Percentiles rank a stretch among this genome's conserved stretches.
phyloP scores from a whole-genome alignment of 345 rosid species.

The Carallia pectinifolia region DNA sequence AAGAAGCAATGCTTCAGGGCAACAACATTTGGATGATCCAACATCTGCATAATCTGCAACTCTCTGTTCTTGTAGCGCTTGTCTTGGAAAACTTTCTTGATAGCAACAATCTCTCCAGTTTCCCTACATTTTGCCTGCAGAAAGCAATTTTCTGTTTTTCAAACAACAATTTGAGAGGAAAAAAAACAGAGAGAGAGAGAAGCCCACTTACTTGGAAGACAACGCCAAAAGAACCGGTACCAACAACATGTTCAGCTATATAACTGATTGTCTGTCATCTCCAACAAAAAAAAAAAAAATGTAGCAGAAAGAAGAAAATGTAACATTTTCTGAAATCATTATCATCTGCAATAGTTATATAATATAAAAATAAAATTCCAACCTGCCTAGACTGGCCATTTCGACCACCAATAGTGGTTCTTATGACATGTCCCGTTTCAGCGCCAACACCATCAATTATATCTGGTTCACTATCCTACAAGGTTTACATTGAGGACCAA shows the following conservation, averaged over 20 bases:
- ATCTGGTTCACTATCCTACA: constrained; percentile 95
- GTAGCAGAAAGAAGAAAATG: constrained; percentile 4
- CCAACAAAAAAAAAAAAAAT: constrained; percentile 17
- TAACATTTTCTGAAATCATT: constrained; percentile 5
- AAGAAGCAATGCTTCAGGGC: constrained; percentile 86
- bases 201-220: constrained; percentile 77
- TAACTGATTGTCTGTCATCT: constrained; percentile 70
- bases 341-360: neutral
- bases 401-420: constrained; percentile 84
- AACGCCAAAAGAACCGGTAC: constrained; percentile 96
- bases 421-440: constrained; percentile 87
- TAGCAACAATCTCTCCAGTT: constrained; percentile 92
- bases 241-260: constrained; percentile 89
- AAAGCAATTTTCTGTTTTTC: constrained; percentile 14
- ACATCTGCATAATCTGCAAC: constrained; percentile 86
- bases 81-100: constrained; percentile 97
- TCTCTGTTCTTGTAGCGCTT: constrained; percentile 97
- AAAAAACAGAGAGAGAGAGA: neutral
- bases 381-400: constrained; percentile 96
- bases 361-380: constrained; percentile 11
- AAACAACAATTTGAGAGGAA: constrained; percentile 8
- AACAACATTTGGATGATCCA: constrained; percentile 90
- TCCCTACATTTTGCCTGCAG: constrained; percentile 93
- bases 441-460: constrained; percentile 81
- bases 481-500: neutral